Evolutionary conservation across 75 land plant species (phyloP).

Genomic region (Cryptomeria japonica): DNA sequence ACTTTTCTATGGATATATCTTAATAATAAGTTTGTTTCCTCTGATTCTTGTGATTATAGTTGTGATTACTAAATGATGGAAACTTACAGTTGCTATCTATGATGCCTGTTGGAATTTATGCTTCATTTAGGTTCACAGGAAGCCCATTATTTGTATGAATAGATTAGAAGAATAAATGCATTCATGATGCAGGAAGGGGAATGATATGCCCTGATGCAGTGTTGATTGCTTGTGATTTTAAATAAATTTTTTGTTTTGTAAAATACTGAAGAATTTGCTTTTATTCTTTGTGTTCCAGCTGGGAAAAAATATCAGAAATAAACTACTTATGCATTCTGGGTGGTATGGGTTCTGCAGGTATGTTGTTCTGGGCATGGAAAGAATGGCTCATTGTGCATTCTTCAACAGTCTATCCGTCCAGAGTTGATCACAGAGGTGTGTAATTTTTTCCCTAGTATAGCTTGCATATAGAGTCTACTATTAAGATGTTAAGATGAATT

Average conservation of each 20-base stretch:
- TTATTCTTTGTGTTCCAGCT: background rate
- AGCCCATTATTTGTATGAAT: background rate
- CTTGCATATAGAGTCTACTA: background rate
- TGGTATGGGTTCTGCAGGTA: conserved; percentile 45
- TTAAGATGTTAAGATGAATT: background rate
- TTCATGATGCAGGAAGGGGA: background rate
- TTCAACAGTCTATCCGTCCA: conserved; percentile 94
- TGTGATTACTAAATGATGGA: background rate
- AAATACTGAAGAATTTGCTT: background rate
- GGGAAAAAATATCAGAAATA: background rate
- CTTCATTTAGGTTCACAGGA: background rate
- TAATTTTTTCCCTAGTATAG: background rate
- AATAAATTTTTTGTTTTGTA: background rate
- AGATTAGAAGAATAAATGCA: background rate
- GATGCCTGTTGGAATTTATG: background rate
- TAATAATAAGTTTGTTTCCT: background rate
- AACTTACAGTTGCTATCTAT: background rate
- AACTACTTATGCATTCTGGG: background rate
- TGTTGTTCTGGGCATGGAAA: conserved; percentile 99
- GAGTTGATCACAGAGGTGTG: conserved; percentile 93
- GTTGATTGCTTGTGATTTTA: background rate
- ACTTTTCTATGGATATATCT: background rate
- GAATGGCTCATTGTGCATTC: conserved; percentile 84
- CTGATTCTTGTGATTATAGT: background rate
- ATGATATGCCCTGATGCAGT: background rate